Percentiles rank a stretch among this genome's conserved stretches.
phyloP scores from a whole-genome alignment of 2,329 filamentous ascomycete species.

The Aspergillus felis region DNA sequence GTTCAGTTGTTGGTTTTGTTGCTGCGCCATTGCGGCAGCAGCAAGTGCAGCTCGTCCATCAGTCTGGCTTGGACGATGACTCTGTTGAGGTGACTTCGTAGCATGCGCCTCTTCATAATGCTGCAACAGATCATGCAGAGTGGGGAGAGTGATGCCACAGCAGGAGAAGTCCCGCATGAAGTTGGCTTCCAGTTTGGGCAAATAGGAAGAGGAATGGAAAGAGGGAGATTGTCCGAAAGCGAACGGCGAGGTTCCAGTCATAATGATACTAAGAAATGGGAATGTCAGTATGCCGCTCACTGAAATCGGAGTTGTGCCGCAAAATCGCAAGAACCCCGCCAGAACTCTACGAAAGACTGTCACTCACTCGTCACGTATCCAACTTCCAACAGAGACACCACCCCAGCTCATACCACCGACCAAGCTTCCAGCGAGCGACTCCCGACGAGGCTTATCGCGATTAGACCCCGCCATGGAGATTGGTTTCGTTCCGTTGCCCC shows the following conservation, averaged over 20 bases:
- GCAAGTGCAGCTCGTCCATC: conserved; percentile 51
- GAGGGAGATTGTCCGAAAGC: conserved; percentile 78
- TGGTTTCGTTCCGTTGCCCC: conserved; percentile 55
- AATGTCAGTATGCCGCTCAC: conserved; percentile 11
- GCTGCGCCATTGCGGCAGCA: conserved; percentile 46
- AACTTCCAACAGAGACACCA: conserved; percentile 91
- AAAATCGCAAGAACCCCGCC: conserved; percentile 7
- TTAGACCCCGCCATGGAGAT: conserved; percentile 54
- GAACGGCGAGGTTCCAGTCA: conserved; percentile 95
- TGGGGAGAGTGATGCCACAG: conserved; percentile 83
- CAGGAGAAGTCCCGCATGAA: conserved; percentile 98
- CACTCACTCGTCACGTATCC: conserved; percentile 96
- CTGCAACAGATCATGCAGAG: conserved; percentile 88
- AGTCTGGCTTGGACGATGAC: conserved; percentile 47
- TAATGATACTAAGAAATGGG: conserved; percentile 67
- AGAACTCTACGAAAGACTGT: conserved; percentile 16
- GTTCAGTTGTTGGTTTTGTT: conserved; percentile 46
- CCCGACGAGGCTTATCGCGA: conserved; percentile 51
- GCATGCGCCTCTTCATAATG: conserved; percentile 97
- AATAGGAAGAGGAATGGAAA: conserved; percentile 92
- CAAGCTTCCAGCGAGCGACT: conserved; percentile 59
- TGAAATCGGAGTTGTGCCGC: neutral
- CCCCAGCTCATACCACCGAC: conserved; percentile 92
- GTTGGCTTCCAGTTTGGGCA: conserved; percentile 92
- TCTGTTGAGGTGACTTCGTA: conserved; percentile 54